Evolutionary conservation across 495 filamentous ascomycete species (phyloP).

Genomic region (Neurospora intermedia): DNA sequence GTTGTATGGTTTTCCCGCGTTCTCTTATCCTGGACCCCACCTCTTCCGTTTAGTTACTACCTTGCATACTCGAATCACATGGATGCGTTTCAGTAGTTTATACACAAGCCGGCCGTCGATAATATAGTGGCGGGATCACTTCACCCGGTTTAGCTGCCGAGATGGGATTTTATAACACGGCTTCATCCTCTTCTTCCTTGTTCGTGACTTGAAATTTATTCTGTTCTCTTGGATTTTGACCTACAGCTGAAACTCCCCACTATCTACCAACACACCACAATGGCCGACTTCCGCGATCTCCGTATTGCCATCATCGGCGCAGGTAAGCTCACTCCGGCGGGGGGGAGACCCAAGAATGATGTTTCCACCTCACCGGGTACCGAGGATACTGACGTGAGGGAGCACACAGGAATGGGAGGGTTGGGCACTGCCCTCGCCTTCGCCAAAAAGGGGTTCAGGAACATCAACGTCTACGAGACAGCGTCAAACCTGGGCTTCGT

Average conservation of each 20-base stretch:
- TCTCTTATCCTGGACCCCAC: not conserved
- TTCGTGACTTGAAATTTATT: not conserved
- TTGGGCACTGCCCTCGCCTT: slow-evolving; percentile 61
- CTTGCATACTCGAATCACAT: not conserved
- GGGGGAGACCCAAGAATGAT: not conserved
- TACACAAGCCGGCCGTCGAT: not conserved
- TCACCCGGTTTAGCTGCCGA: not conserved
- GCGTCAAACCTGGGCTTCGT: slow-evolving; percentile 70
- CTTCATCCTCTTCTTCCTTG: not conserved
- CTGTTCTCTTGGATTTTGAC: not conserved
- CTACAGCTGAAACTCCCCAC: not conserved
- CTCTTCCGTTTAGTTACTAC: not conserved
- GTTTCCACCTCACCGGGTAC: not conserved
- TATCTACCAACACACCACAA: slow-evolving; percentile 7
- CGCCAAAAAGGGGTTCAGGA: slow-evolving; percentile 60
- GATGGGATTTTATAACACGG: not conserved
- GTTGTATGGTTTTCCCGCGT: not conserved
- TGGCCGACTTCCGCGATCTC: slow-evolving; percentile 32
- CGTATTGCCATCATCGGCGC: slow-evolving; percentile 35
- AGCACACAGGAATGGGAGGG: slow-evolving; percentile 59
- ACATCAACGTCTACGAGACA: slow-evolving; percentile 63
- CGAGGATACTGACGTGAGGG: slow-evolving; percentile 2
- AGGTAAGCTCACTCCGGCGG: slow-evolving; percentile 14
- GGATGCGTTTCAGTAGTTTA: not conserved
- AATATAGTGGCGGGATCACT: not conserved